A percentile compares a stretch with the other conserved stretches of the same genome.
These are phyloP conservation scores for Pythium utonaiense DNA, from an alignment of 352 stramenopile species.

Conservation along the genomic window DNA sequence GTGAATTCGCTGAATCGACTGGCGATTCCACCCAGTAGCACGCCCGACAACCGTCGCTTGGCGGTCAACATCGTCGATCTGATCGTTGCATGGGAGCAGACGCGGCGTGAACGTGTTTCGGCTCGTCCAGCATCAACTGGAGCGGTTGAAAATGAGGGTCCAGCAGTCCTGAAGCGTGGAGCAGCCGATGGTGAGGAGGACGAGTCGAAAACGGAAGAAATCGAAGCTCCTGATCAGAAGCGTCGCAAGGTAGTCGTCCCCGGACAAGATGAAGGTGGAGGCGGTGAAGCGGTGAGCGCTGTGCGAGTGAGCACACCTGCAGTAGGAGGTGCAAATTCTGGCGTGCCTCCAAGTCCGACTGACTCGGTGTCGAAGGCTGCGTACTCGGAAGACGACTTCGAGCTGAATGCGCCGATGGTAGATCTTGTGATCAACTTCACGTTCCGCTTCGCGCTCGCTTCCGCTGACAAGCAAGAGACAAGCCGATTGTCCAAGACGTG, in stretches of 20 bases:
- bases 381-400: slow-evolving; percentile 82
- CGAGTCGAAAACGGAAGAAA: slow-evolving; percentile 8
- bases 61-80: slow-evolving; percentile 94
- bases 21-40: slow-evolving; percentile 92
- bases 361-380: slow-evolving; percentile 4
- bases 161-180: slow-evolving; percentile 11
- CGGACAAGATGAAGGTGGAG: not conserved
- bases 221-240: slow-evolving; percentile 8
- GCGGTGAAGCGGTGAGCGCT: not conserved
- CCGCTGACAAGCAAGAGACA: slow-evolving; percentile 87
- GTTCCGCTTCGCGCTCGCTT: slow-evolving; percentile 83
- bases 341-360: slow-evolving; percentile 21
- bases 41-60: slow-evolving; percentile 91
- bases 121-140: slow-evolving; percentile 5
- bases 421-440: slow-evolving; percentile 92
- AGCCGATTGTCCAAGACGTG: slow-evolving; percentile 87
- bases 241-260: not conserved
- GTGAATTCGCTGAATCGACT: slow-evolving; percentile 94
- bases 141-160: not conserved
- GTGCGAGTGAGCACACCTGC: slow-evolving; percentile 1
- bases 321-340: not conserved
- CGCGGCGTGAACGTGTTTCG: slow-evolving; percentile 63
- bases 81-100: slow-evolving; percentile 94
- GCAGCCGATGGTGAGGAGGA: not conserved
- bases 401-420: slow-evolving; percentile 83